phyloP scores from a whole-genome alignment of 805 yeast species.

The Metschnikowia borealis region DNA sequence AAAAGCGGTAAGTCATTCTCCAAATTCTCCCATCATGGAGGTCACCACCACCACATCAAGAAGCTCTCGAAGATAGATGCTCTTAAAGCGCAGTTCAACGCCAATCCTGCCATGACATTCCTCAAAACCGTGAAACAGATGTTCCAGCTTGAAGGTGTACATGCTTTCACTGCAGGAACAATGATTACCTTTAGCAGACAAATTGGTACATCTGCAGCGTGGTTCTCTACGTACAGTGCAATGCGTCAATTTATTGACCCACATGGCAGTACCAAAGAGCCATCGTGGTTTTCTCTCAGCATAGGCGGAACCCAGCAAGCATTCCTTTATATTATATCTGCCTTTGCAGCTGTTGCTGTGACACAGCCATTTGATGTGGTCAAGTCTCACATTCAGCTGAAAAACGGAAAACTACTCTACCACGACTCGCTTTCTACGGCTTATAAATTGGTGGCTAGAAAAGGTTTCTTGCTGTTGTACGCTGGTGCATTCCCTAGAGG shows the following conservation, averaged over 20 bases:
- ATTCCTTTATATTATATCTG: constrained; percentile 56
- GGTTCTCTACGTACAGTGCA: constrained; percentile 79
- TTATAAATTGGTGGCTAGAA: constrained; percentile 20
- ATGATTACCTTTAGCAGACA: constrained; percentile 81
- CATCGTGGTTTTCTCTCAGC: constrained; percentile 44
- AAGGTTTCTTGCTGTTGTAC: constrained; percentile 31
- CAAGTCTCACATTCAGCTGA: constrained; percentile 82
- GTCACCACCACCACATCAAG: constrained; percentile 1
- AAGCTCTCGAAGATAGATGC: constrained; percentile 8
- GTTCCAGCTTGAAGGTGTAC: constrained; percentile 63
- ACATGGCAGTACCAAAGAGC: constrained; percentile 27
- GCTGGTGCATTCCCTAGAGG: constrained; percentile 54
- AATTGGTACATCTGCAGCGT: constrained; percentile 69
- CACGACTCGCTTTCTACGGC: constrained; percentile 52
- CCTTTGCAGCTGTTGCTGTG: constrained; percentile 65
- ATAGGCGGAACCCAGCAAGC: constrained; percentile 37
- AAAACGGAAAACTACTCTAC: constrained; percentile 55
- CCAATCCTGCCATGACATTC: constrained; percentile 52
- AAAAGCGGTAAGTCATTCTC: constrained; percentile 19
- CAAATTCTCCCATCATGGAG: constrained; percentile 21
- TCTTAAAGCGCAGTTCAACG: constrained; percentile 35
- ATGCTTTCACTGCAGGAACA: constrained; percentile 81
- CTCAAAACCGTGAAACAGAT: constrained; percentile 58
- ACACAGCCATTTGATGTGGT: constrained; percentile 90
- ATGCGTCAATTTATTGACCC: constrained; percentile 69